Base-by-base conservation (phyloP, 2,329 filamentous ascomycete genomes). In the Epichloe festucae region DNA sequence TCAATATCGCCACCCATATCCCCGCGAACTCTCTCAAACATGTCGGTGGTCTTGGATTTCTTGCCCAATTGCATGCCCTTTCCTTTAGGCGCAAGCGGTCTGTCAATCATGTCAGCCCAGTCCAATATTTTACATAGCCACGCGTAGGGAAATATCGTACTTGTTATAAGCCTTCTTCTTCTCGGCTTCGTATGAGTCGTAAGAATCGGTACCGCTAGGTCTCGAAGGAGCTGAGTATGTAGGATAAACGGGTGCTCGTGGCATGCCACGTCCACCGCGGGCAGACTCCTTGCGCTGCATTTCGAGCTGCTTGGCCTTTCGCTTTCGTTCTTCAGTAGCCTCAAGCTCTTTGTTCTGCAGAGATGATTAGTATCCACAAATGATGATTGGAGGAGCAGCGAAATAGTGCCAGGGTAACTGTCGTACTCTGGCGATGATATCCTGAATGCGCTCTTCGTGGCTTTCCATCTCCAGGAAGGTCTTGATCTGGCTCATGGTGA, bases 21-120 rank as follows among this genome's bases (percentile, higher is more conserved):
- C 54, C 87, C 88, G 58, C 89, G 85, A 36, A 98, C 90, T 62
- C 90, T 87, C 70, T 97, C 91, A 66, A 95, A 97, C 77, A 97
- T 95, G 67, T 95, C 91, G 34, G 87, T 95, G 21, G 88, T 90
- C 75, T 97, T 97, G 54, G 88, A 95, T 74, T 98, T 98, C 76
- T 97, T 97, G 70, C 93, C 93, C 52, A 98, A 76, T 70, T 97
- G 91, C 94, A 98, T 98, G 59, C 93, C 93, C 75, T 98, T 98
- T 62, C 89, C 89, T 71, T 94, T 89, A 54, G 84, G 79, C 48
- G 87, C 80, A 62, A 80, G 65, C 48, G 77, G 72, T 63, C 75
- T 80, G 57, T n/a, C 46, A 43, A 31, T 38, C 17, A n/a, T 10
- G 35, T 50, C 43, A 40, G 31, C 44, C 35, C 17, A 14, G 38